These are phyloP conservation scores for Aureobasidium vineae DNA, from an alignment of 2,329 filamentous ascomycete species.

Conservation along the genomic window DNA sequence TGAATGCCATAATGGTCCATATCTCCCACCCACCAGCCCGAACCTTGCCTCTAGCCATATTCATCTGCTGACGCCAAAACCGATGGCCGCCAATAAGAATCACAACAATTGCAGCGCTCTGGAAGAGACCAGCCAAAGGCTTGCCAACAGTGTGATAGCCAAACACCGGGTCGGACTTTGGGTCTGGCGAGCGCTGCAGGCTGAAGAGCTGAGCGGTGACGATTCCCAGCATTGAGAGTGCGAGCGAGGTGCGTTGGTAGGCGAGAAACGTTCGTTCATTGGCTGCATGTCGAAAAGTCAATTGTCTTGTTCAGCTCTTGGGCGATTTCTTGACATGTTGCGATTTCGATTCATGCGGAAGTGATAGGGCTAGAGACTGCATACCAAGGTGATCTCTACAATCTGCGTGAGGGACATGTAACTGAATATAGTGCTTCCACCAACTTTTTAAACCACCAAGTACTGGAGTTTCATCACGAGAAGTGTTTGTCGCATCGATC, in stretches of 20 bases:
- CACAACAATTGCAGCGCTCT: slow-evolving; percentile 50
- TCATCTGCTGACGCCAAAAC: slow-evolving; percentile 61
- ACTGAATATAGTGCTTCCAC: slow-evolving; percentile 52
- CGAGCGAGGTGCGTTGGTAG: slow-evolving; percentile 68
- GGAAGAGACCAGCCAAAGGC: slow-evolving; percentile 55
- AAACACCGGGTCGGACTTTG: slow-evolving; percentile 47
- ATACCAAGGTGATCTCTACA: slow-evolving; percentile 59
- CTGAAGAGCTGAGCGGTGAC: slow-evolving; percentile 66
- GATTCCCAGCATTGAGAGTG: slow-evolving; percentile 66
- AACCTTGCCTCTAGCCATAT: slow-evolving; percentile 57
- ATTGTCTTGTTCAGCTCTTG: slow-evolving; percentile 2
- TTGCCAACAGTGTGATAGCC: slow-evolving; percentile 62
- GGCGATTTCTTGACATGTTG: neutral
- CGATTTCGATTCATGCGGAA: neutral
- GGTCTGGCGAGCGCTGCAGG: slow-evolving; percentile 52
- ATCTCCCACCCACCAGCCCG: slow-evolving; percentile 61
- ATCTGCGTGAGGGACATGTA: slow-evolving; percentile 51
- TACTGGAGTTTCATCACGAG: neutral
- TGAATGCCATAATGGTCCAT: slow-evolving; percentile 47
- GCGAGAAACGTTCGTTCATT: slow-evolving; percentile 72
- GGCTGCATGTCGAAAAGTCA: slow-evolving; percentile 48
- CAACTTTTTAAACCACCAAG: slow-evolving; percentile 38
- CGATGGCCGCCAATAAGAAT: slow-evolving; percentile 56
- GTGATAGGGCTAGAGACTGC: slow-evolving; percentile 26
- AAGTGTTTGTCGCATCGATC: neutral